phyloP scores from a whole-genome alignment of 1,284 basidiomycete species.

The Ustilago lituana region DNA sequence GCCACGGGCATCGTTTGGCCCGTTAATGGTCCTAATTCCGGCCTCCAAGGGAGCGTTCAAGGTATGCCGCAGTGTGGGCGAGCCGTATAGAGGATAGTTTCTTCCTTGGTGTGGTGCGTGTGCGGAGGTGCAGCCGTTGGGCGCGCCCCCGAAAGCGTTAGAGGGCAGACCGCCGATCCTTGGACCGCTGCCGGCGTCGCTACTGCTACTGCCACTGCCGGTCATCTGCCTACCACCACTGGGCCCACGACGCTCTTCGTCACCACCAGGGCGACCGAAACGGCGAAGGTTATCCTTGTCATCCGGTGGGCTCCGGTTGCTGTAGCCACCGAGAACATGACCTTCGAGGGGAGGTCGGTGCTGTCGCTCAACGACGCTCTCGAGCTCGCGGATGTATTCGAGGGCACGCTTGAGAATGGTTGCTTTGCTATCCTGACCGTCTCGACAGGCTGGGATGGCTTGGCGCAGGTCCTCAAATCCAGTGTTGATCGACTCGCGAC shows the following conservation, averaged over 20 bases:
- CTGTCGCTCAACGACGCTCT: conserved; percentile 37
- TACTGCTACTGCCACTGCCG: conserved; percentile 17
- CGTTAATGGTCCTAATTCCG: neutral
- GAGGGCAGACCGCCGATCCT: conserved; percentile 33
- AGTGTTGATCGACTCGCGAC: conserved; percentile 53
- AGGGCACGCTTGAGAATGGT: conserved; percentile 50
- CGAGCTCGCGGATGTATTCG: conserved; percentile 49
- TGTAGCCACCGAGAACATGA: conserved; percentile 19
- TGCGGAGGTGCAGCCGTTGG: neutral
- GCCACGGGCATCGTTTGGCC: neutral
- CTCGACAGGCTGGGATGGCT: conserved; percentile 44
- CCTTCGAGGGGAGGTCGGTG: conserved; percentile 24
- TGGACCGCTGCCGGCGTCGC: conserved; percentile 17
- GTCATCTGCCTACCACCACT: conserved; percentile 18
- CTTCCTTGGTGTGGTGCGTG: conserved; percentile 3
- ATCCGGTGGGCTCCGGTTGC: conserved; percentile 42
- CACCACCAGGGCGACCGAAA: conserved; percentile 32
- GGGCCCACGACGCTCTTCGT: conserved; percentile 30
- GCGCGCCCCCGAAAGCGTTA: conserved; percentile 15
- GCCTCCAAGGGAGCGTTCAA: neutral
- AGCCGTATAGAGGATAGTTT: conserved; percentile 5
- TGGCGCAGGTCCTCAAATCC: conserved; percentile 52
- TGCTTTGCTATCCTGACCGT: conserved; percentile 53
- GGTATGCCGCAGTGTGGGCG: conserved; percentile 7
- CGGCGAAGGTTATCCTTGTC: conserved; percentile 40